Percentiles rank a stretch among this genome's conserved stretches.
Evolutionary conservation across 306 rosid genomes (phyloP).

Genomic region (Echinosophora koreensis): DNA sequence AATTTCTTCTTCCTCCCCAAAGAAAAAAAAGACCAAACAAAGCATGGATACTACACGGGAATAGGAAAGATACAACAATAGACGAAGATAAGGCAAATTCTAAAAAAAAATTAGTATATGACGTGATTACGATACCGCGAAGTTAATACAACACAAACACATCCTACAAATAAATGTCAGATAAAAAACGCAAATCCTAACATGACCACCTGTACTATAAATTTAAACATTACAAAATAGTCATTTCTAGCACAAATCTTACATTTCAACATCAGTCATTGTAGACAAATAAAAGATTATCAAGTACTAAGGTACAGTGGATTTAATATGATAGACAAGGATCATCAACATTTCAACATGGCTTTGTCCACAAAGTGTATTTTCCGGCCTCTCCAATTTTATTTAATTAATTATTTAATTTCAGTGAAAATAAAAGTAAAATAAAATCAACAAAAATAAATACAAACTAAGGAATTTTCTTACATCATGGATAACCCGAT

Average conservation of each 20-base stretch:
- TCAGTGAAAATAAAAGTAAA: constrained; percentile 10
- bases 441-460: constrained; percentile 29
- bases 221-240: neutral
- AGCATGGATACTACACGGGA: neutral
- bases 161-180: too few relatives aligned
- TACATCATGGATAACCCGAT: constrained; percentile 52
- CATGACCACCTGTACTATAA: neutral
- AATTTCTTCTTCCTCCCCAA: neutral
- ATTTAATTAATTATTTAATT: too few relatives aligned
- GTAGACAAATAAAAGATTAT: neutral
- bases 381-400: constrained; percentile 18
- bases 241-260: neutral
- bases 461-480: constrained; percentile 36
- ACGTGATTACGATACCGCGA: neutral
- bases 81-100: neutral
- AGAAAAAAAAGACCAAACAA: too few relatives aligned
- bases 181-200: neutral
- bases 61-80: too few relatives aligned
- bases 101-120: too few relatives aligned
- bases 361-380: constrained; percentile 27
- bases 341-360: constrained; percentile 22
- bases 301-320: constrained; percentile 4
- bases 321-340: constrained; percentile 7
- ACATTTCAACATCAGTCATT: neutral
- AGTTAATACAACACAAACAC: neutral